A percentile compares a stretch with the other conserved stretches of the same genome.
These are phyloP conservation scores for Saussurea involucrata DNA, from an alignment of 129 eudicot species.

Conservation along the genomic window DNA sequence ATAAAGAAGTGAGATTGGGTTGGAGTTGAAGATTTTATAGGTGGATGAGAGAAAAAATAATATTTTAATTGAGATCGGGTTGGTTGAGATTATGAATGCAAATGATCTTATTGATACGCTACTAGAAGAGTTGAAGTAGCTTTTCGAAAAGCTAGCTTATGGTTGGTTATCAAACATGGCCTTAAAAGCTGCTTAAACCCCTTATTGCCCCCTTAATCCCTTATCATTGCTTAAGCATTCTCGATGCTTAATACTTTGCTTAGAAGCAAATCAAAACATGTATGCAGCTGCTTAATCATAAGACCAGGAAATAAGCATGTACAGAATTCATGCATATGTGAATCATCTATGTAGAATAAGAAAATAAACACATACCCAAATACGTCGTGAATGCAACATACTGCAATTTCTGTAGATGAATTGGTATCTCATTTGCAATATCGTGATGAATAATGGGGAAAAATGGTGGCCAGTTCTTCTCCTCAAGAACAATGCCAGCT, in stretches of 20 bases:
- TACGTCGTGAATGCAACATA: constrained; percentile 91
- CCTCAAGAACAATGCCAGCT: constrained; percentile 98
- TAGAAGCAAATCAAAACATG: not conserved
- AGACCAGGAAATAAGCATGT: not conserved
- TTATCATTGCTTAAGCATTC: not conserved
- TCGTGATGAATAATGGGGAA: constrained; percentile 97
- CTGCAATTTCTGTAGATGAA: constrained; percentile 85
- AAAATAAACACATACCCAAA: constrained; percentile 51
- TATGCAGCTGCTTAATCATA: not conserved
- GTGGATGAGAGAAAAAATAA: too few relatives aligned
- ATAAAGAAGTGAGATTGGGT: too few relatives aligned
- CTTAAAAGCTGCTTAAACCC: not conserved
- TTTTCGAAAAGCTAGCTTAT: not conserved
- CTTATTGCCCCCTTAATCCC: not conserved
- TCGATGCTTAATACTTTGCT: not conserved
- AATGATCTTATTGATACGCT: too few relatives aligned
- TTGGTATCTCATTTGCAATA: constrained; percentile 90
- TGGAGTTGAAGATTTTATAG: too few relatives aligned
- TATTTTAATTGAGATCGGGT: too few relatives aligned
- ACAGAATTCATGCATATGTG: not conserved
- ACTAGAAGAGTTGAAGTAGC: not conserved
- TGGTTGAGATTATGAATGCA: too few relatives aligned
- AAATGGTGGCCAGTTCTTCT: constrained; percentile 98
- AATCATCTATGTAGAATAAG: not conserved
- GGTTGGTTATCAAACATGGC: not conserved